Percentiles rank a stretch among this genome's conserved stretches.
phyloP scores from a whole-genome alignment of 331 rosid species.

The Erythrophleum ivorense region DNA sequence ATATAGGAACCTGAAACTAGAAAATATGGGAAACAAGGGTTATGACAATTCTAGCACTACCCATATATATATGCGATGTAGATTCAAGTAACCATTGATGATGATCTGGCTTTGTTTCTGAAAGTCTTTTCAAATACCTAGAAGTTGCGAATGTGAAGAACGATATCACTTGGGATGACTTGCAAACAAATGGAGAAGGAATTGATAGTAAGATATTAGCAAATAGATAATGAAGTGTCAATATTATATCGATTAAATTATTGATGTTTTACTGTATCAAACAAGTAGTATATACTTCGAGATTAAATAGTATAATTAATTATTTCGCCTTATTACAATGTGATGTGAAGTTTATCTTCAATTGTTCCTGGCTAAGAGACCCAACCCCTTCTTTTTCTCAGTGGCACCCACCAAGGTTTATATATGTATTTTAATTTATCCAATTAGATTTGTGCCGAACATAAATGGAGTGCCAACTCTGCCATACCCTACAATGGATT shows the following conservation, averaged over 20 bases:
- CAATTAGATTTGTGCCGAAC: background rate
- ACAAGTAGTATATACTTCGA: slow-evolving; percentile 21
- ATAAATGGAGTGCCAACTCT: background rate
- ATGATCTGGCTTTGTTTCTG: slow-evolving; percentile 1
- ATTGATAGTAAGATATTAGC: background rate
- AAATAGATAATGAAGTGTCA: slow-evolving; percentile 16
- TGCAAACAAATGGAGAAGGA: background rate
- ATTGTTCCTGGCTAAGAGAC: background rate
- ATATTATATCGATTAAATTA: slow-evolving; percentile 28
- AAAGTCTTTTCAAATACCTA: slow-evolving; percentile 15
- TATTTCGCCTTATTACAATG: slow-evolving; percentile 30
- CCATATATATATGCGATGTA: slow-evolving; percentile 15
- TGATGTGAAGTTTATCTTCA: slow-evolving; percentile 44
- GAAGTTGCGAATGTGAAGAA: background rate
- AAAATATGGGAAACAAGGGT: background rate
- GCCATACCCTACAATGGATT: background rate
- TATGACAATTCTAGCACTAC: slow-evolving; percentile 28
- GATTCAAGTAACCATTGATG: slow-evolving; percentile 2
- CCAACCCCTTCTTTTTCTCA: slow-evolving; percentile 5
- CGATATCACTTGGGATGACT: slow-evolving; percentile 22
- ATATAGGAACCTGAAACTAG: background rate
- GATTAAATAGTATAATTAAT: slow-evolving; percentile 10
- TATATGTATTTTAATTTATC: background rate
- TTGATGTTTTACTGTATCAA: slow-evolving; percentile 17
- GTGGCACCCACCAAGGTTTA: background rate